Evolutionary conservation across 768 basidiomycete genomes (phyloP).

Genomic region (Podaxis sp.): DNA sequence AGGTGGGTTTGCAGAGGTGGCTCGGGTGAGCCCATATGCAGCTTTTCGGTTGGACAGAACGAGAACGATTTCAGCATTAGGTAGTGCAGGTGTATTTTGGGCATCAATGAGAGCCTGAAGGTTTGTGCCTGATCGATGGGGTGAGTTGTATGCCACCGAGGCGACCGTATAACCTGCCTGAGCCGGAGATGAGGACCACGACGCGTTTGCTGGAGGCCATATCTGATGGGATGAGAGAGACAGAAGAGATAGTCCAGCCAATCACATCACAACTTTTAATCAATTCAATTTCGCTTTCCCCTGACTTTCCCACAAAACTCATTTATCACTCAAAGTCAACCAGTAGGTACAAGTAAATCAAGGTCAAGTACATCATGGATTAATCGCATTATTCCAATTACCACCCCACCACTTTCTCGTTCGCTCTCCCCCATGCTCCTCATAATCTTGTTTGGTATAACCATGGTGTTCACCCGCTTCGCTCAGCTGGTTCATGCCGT

Average conservation of each 20-base stretch:
- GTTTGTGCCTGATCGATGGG: slow-evolving; percentile 70
- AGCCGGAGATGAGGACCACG: slow-evolving; percentile 53
- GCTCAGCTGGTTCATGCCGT: slow-evolving; percentile 84
- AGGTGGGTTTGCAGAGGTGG: slow-evolving; percentile 62
- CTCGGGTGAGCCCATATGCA: slow-evolving; percentile 88
- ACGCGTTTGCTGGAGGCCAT: slow-evolving; percentile 31
- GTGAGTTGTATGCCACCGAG: slow-evolving; percentile 3
- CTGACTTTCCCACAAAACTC: too few species aligned
- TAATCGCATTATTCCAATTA: slow-evolving; percentile 66
- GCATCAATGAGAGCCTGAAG: slow-evolving; percentile 96
- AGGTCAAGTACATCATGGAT: slow-evolving; percentile 1
- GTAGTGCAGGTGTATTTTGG: slow-evolving; percentile 68
- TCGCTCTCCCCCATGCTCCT: slow-evolving; percentile 87
- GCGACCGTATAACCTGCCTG: slow-evolving; percentile 37
- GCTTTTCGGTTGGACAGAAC: slow-evolving; percentile 93
- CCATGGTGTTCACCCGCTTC: slow-evolving; percentile 54
- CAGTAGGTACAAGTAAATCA: background rate
- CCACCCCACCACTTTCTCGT: slow-evolving; percentile 91
- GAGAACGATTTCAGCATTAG: slow-evolving; percentile 67
- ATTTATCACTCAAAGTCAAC: background rate
- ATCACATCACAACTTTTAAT: background rate
- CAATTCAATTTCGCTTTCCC: background rate
- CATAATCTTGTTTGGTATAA: slow-evolving; percentile 80
- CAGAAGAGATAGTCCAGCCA: background rate
- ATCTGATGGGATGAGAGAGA: slow-evolving; percentile 1